These are phyloP conservation scores for Hypoxylon trugodes DNA, from an alignment of 495 filamentous ascomycete genomes.

Conservation along the genomic window DNA sequence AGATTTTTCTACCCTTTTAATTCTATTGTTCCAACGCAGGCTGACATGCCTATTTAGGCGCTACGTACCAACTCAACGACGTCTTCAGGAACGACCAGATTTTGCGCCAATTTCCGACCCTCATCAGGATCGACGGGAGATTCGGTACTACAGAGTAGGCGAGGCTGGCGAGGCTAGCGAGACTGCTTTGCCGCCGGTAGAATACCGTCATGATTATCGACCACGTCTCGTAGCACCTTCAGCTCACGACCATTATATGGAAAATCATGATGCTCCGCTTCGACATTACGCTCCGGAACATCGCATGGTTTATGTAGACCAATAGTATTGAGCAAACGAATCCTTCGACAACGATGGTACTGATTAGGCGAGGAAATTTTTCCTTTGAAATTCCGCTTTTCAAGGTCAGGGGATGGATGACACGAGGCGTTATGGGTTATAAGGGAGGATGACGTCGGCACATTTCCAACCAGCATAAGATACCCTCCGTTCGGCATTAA, in stretches of 20 bases:
- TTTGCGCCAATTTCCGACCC: neutral
- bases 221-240: conserved; percentile 23
- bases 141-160: neutral
- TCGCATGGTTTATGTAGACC: conserved; percentile 32
- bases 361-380: conserved; percentile 1
- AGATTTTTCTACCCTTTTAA: neutral
- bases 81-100: neutral
- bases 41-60: conserved; percentile 20
- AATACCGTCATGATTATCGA: conserved; percentile 22
- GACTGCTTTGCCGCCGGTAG: neutral
- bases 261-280: conserved; percentile 14
- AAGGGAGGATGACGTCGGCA: conserved; percentile 2
- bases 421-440: neutral
- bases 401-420: neutral
- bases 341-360: neutral
- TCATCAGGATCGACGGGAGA: conserved; percentile 7
- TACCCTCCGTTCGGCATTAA: conserved; percentile 22
- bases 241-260: conserved; percentile 21
- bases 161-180: neutral
- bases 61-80: neutral
- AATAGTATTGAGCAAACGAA: neutral
- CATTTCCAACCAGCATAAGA: conserved; percentile 21
- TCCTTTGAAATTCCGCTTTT: neutral
- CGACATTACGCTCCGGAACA: conserved; percentile 22
- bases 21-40: neutral